Base-by-base conservation (phyloP, 345 rosid genomes). In the Citrus trifoliata region DNA sequence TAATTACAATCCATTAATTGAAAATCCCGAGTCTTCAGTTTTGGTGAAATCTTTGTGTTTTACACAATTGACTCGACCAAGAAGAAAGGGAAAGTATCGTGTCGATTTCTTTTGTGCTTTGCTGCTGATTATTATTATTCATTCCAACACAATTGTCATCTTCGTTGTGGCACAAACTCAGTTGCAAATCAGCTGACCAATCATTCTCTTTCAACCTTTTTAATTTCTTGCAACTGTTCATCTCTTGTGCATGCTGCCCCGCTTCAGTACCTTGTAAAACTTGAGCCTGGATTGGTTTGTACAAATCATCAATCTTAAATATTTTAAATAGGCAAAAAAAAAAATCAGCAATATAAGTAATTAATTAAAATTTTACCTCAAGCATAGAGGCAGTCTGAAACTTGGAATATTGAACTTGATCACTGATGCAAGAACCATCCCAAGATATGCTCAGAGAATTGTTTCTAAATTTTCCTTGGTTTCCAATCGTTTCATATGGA, bases 41-140 rank as follows among this genome's bases (percentile, higher is more conserved):
- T 51, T 7, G 51, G 64, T 33, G 4, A 65, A 24, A 32, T 62
- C 66, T 64, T 79, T 51, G 48, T 24, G 51, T 51, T 33, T 64
- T 72, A 35, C 70, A n/a, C 51, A 42, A 71, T 8, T 51, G 59
- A 40, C 53, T 58, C 51, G 74, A 74, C n/a, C 75, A 74, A 75
- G 73, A 79, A 48, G 83, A 77, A 25, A 85, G 79, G 12, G 85
- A 76, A 2, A 85, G 87, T 27, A 46, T 79, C 18, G 83, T 85
- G 80, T 85, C 53, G 37, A 79, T 78, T 33, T 70, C 76, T 42
- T 74, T 62, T 21, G 27, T 64, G 51, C 71, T 32, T 64, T 65
- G 76, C 18, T 24, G 22, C 7, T 2, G 48, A 46, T 46, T 46
- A 42, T 58, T 48, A 24, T 25, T 25, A 28, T 40, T 68, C 48